These are phyloP conservation scores for Brassica nigra DNA, from an alignment of 345 rosid species.

Conservation along the genomic window DNA sequence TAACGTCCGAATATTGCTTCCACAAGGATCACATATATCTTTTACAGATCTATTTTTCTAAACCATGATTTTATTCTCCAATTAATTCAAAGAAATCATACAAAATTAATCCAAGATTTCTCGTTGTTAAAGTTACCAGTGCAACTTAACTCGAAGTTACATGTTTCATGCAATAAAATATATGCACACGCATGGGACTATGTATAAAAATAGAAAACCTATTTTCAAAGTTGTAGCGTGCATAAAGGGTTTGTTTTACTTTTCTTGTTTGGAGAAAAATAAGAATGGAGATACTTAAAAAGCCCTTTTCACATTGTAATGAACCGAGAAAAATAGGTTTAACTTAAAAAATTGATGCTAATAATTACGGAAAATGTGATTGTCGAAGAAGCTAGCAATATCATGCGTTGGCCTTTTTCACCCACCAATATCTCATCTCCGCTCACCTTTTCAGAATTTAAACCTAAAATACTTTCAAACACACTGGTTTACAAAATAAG, in stretches of 20 bases:
- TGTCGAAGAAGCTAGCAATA: constrained; percentile 41
- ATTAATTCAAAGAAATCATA: background rate
- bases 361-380: constrained; percentile 38
- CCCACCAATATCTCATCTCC: constrained; percentile 14
- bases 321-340: constrained; percentile 21
- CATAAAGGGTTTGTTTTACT: constrained; percentile 34
- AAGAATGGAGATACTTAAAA: constrained; percentile 17
- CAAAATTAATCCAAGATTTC: background rate
- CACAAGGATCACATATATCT: background rate
- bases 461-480: background rate
- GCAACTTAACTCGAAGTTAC: constrained; percentile 8
- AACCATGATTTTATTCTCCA: background rate
- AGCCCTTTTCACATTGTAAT: constrained; percentile 32
- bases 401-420: constrained; percentile 35
- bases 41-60: background rate
- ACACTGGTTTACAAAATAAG: background rate
- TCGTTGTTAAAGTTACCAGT: background rate
- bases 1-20: constrained; percentile 11
- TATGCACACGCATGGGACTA: constrained; percentile 30
- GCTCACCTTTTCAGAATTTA: constrained; percentile 6
- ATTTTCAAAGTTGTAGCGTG: constrained; percentile 39
- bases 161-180: constrained; percentile 23
- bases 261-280: background rate
- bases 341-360: constrained; percentile 35
- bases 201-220: background rate